Percentiles rank a stretch among this genome's conserved stretches.
Conservation (phyloP, 2,329 filamentous ascomycete species). For the Fusarium camptoceras region DNA sequence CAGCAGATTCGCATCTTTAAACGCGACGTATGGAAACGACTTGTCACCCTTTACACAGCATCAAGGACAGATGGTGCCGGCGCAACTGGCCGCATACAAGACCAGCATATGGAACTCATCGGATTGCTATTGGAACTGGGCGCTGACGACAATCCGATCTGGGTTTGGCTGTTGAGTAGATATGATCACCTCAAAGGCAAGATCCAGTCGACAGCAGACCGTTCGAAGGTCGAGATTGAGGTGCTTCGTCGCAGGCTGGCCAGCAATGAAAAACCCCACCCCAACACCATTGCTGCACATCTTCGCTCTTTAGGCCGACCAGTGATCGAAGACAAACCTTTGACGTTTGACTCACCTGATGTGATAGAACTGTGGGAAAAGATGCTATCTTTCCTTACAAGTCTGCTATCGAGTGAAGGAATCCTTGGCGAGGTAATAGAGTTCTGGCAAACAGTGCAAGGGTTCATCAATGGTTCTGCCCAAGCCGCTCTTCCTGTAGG, state of each 20-base stretch:
- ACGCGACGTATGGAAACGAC: constrained; percentile 85
- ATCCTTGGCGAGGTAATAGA: constrained; percentile 90
- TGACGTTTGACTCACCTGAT: constrained; percentile 80
- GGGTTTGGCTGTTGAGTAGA: constrained; percentile 91
- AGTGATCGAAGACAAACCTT: constrained; percentile 68
- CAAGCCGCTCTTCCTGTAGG: constrained; percentile 84
- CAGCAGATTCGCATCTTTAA: constrained; percentile 89
- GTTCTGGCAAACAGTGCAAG: constrained; percentile 92
- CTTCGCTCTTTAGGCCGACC: constrained; percentile 79
- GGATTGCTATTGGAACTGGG: constrained; percentile 90
- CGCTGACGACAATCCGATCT: constrained; percentile 95
- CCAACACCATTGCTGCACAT: constrained; percentile 78
- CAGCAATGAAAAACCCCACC: constrained; percentile 75
- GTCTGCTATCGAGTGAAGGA: constrained; percentile 81
- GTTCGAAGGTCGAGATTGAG: constrained; percentile 92
- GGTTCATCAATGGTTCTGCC: constrained; percentile 87
- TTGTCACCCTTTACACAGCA: constrained; percentile 75
- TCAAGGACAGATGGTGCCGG: constrained; percentile 60
- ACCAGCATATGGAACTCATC: constrained; percentile 92
- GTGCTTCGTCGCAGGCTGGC: constrained; percentile 86
- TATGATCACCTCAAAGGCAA: constrained; percentile 91
- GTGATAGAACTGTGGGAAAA: constrained; percentile 95
- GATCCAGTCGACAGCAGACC: constrained; percentile 82
- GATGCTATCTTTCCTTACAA: constrained; percentile 77
- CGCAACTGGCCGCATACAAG: constrained; percentile 69